Base-by-base conservation (phyloP, 768 basidiomycete genomes). In the Chalciporus chontae region DNA sequence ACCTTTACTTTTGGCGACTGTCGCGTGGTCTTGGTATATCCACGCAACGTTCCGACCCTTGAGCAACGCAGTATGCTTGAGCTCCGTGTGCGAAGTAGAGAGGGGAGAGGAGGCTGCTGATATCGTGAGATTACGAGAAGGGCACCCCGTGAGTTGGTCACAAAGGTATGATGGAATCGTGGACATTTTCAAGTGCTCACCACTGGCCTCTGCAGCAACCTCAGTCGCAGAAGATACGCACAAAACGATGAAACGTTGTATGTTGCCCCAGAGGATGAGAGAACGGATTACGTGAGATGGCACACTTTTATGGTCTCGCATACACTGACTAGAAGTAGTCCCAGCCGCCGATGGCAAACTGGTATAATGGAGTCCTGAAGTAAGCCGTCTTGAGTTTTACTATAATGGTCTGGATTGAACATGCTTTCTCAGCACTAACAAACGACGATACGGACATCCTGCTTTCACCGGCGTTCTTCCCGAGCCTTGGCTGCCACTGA, bases 271-370 rank as follows among this genome's bases (percentile, higher is more conserved):
- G 92, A 94, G 59, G 94, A 95, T 64, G 88, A 90, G 58, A 76
- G 88, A 29, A 94, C 93, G 15, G 90, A 94, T 70, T 94, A 94
- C 67, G 88, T 87, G 54, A 53, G 52, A 77, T 68, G 2, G 31
- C 21, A 19, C 36, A 41, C 4, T 45, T 36, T 36, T 44, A 10
- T 8, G 13, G 11, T 27, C 34, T 37, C 4, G 5, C 39, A 2
- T 36, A n/a, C 15, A 17, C 50, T 62, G 40, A 67, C 37, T 24
- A 56, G 38, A 6, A 44, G 2, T 59, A 94, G 87, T 93, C 91
- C 0, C 95, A 98, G 67, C 94, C 95, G 0, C 95, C 95, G 0
- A 94, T 98, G 90, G 85, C 88, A 13, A 91, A 91, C 59, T 94
- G 91, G 84, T 97, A 92, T 66, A 79, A 77, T 39, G 95, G 95